Evolutionary conservation across 208 protist genomes (phyloP), one percentile per base, ranked within the genome.

Genomic region (Acanthamoeba quina): DNA sequence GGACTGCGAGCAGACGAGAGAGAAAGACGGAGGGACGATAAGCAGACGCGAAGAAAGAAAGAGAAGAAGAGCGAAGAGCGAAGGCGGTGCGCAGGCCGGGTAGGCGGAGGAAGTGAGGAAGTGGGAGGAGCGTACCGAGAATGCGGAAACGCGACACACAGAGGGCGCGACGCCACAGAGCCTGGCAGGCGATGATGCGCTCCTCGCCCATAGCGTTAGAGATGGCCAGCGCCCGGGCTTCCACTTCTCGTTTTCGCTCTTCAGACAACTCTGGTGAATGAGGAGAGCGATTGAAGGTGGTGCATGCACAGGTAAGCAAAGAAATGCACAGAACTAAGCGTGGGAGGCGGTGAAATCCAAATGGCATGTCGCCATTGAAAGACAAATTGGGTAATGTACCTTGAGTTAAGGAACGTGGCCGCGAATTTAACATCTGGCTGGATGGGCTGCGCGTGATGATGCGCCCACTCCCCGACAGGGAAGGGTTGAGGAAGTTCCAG

Each of bases 121-220:
- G 29, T 6, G 62, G 44, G 10, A 47, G 52, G 47, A 11, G 34
- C 7, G n/a, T 74, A 91, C 85, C 37, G 21, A 91, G 64, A 21
- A 74, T 72, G 85, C 56, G 56, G 85, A 76, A 91, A 31, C 64
- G 85, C 37, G 34, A 56, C 21, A 49, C 60, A n/a, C 60, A 68
- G 41, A 91, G 85, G 24, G 85, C 85, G 47, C 85, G 85, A 31
- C 85, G 56, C 60, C 56, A 76, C 37, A 91, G 21, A 11, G 85
- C 85, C 85, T 91, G 85, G 60, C 85, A 91, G 7, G 60, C 41
- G 56, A 91, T 41, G 64, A 91, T 91, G 24, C 64, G 56, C 4
- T 15, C 58, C 60, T 91, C 85, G 56, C 85, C 85, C 85, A 91
- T 91, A 37, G 60, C 37, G n/a, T 31, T 10, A 19, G 85, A 21